Evolutionary conservation across 345 rosid genomes (phyloP).

Genomic region (Conringia planisiliqua): DNA sequence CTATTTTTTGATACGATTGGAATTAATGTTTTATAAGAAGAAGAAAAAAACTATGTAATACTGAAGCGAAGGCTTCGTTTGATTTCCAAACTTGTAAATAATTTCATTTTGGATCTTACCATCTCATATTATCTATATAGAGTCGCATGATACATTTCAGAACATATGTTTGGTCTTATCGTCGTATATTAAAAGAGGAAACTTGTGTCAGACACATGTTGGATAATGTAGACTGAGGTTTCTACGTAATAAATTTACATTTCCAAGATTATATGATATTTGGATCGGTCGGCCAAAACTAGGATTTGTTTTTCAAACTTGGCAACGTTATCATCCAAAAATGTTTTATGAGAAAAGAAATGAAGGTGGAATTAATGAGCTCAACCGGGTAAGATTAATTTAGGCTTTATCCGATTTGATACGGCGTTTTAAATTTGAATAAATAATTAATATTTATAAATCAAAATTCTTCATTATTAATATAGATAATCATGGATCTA

Average conservation of each 20-base stretch:
- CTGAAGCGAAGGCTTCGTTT: not conserved
- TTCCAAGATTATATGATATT: not conserved
- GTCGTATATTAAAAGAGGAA: not conserved
- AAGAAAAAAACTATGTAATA: not conserved
- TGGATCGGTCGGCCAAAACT: not conserved
- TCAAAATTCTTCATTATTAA: not conserved
- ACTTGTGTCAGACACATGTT: slow-evolving; percentile 12
- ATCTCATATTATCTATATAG: not conserved
- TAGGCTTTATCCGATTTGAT: not conserved
- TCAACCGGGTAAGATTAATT: not conserved
- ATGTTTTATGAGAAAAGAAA: not conserved
- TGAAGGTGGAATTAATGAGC: not conserved
- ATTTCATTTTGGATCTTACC: not conserved
- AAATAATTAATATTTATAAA: not conserved
- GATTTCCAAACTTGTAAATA: not conserved
- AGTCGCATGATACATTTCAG: not conserved
- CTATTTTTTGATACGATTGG: too few relatives aligned
- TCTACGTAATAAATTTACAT: not conserved
- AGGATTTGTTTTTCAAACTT: not conserved
- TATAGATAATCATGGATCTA: not conserved
- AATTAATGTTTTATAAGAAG: too few relatives aligned
- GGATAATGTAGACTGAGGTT: not conserved
- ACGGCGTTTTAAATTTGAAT: not conserved
- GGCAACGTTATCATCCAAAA: not conserved
- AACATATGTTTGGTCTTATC: slow-evolving; percentile 17